Conservation (phyloP, 306 rosid species). For the Prunus armeniaca region DNA sequence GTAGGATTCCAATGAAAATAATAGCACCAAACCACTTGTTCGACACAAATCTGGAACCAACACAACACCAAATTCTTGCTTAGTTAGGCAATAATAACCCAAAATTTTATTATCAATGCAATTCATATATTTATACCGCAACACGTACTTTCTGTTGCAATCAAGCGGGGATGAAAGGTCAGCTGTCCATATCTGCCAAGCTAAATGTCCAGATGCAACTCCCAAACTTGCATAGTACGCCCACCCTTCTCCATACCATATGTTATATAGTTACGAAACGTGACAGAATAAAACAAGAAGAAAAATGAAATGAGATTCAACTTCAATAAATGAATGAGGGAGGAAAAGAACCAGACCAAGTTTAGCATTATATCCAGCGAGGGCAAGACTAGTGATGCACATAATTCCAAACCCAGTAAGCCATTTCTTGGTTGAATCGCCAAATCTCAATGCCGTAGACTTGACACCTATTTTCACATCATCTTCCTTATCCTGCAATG, state of each 20-base stretch:
- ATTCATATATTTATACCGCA: background rate
- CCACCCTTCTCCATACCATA: conserved; percentile 53
- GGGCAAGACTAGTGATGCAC: conserved; percentile 66
- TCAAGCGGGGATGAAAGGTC: conserved; percentile 74
- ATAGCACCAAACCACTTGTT: conserved; percentile 96
- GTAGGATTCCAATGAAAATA: conserved; percentile 71
- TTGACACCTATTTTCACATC: conserved; percentile 87
- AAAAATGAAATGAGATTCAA: background rate
- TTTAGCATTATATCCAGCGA: conserved; percentile 75
- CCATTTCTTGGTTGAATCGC: conserved; percentile 82
- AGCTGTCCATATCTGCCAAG: conserved; percentile 81
- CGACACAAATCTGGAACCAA: conserved; percentile 66
- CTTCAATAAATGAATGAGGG: conserved; percentile 1
- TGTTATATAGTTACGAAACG: too few relatives aligned
- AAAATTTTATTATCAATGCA: background rate
- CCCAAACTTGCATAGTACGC: conserved; percentile 75
- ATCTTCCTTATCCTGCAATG: conserved; percentile 80
- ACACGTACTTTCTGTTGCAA: conserved; percentile 75
- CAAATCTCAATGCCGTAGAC: conserved; percentile 91
- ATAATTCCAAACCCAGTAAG: conserved; percentile 70
- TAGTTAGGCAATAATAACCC: background rate
- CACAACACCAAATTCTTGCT: background rate
- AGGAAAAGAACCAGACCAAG: conserved; percentile 40
- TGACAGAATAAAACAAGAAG: background rate
- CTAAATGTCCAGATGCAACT: conserved; percentile 76